Conservation (phyloP, 352 stramenopile species). For the Phytophthora aleatoria region DNA sequence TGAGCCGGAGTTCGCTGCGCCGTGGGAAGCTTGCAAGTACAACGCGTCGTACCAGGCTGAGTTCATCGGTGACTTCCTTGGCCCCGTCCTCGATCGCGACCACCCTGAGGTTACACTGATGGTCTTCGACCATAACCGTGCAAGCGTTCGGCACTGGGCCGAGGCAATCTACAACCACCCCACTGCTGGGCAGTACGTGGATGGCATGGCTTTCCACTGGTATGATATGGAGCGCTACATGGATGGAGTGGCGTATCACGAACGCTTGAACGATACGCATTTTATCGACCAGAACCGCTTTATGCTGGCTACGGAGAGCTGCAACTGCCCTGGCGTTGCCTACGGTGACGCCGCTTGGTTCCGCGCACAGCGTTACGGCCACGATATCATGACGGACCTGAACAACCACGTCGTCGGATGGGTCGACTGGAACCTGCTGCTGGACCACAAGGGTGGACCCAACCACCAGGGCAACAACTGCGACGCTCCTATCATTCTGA, state of each 20-base stretch:
- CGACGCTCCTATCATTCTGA: constrained; percentile 68
- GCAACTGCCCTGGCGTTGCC: constrained; percentile 77
- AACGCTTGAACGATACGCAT: constrained; percentile 78
- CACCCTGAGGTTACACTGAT: constrained; percentile 92
- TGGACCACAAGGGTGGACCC: constrained; percentile 86
- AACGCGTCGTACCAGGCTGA: constrained; percentile 58
- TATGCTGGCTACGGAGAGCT: constrained; percentile 75
- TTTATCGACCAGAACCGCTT: constrained; percentile 63
- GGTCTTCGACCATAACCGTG: constrained; percentile 92
- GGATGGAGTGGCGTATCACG: constrained; percentile 75
- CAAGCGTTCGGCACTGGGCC: constrained; percentile 71
- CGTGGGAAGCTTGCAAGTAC: constrained; percentile 79
- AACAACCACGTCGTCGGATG: constrained; percentile 88
- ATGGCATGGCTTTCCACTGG: constrained; percentile 93
- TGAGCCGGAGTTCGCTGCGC: constrained; percentile 78
- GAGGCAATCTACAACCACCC: constrained; percentile 72
- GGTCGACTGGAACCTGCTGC: constrained; percentile 93
- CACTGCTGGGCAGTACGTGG: constrained; percentile 73
- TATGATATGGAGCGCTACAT: constrained; percentile 72
- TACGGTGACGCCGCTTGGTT: constrained; percentile 73
- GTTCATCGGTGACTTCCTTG: constrained; percentile 88
- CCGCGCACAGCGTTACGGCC: constrained; percentile 82
- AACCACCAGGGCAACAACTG: constrained; percentile 88
- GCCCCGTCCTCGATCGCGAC: constrained; percentile 78
- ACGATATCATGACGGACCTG: constrained; percentile 90